phyloP scores from a whole-genome alignment of 140 eudicot genomes.

The Erigeron philadelphicus region DNA sequence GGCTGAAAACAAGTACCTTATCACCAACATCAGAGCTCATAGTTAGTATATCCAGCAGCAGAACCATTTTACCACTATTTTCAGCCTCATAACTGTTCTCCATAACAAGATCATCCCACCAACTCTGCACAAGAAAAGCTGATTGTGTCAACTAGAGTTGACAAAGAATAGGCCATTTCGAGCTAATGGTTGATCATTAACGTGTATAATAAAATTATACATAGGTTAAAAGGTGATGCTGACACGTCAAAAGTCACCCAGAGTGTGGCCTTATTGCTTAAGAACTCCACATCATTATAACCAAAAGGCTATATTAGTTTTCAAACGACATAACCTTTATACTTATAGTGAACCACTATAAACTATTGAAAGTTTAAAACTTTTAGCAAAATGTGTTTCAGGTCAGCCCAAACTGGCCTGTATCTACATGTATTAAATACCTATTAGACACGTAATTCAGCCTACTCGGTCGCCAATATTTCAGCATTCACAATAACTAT shows the following conservation, averaged over 20 bases:
- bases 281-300: too few species aligned
- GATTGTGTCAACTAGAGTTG: constrained; percentile 2
- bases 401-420: not conserved
- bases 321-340: not conserved
- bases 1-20: constrained; percentile 88
- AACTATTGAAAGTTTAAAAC: not conserved
- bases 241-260: too few species aligned
- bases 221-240: not conserved
- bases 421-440: too few species aligned
- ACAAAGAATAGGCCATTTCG: not conserved
- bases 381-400: not conserved
- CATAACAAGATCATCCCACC: constrained; percentile 83
- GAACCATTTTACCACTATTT: constrained; percentile 91
- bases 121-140: constrained; percentile 45
- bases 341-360: not conserved
- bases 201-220: not conserved
- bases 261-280: too few species aligned
- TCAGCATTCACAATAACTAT: not conserved
- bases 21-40: constrained; percentile 62
- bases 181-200: not conserved
- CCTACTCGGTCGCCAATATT: not conserved
- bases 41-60: constrained; percentile 72
- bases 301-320: not conserved
- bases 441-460: not conserved
- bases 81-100: constrained; percentile 61